Conservation (phyloP, 1,284 basidiomycete species). For the Fomitiporia mediterranea region DNA sequence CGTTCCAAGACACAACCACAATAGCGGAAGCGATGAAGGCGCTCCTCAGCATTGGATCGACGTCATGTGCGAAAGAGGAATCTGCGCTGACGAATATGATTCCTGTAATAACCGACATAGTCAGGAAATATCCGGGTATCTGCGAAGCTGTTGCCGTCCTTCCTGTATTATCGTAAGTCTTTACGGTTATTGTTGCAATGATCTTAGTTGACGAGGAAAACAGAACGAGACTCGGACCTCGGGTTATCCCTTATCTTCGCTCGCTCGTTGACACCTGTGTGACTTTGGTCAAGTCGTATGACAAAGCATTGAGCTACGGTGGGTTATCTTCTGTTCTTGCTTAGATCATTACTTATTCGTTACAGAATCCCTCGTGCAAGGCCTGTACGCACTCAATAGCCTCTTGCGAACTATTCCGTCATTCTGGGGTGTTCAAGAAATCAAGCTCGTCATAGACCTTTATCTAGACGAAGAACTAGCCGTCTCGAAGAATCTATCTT, state of each 20-base stretch:
- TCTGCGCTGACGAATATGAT: constrained; percentile 52
- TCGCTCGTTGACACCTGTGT: constrained; percentile 62
- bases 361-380: constrained; percentile 31
- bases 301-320: constrained; percentile 3
- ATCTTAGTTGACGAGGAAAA: constrained; percentile 1
- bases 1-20: constrained; percentile 36
- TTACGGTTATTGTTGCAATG: constrained; percentile 3
- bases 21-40: constrained; percentile 51
- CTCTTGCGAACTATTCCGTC: constrained; percentile 60
- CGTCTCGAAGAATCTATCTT: constrained; percentile 25
- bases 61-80: constrained; percentile 65
- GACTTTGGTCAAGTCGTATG: constrained; percentile 35
- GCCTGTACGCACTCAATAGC: constrained; percentile 48
- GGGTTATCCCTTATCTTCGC: constrained; percentile 79
- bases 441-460: constrained; percentile 51
- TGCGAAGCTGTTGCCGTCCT: constrained; percentile 49
- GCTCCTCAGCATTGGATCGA: constrained; percentile 49
- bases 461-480: constrained; percentile 44
- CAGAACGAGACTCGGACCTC: constrained; percentile 76
- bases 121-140: constrained; percentile 36
- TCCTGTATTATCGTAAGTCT: constrained; percentile 54
- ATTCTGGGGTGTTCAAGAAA: constrained; percentile 65
- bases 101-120: constrained; percentile 49
- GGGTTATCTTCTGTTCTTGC: not conserved
- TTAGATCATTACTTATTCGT: not conserved